These are phyloP conservation scores for Thyridium curvatum DNA, from an alignment of 2,329 filamentous ascomycete species.

Conservation along the genomic window DNA sequence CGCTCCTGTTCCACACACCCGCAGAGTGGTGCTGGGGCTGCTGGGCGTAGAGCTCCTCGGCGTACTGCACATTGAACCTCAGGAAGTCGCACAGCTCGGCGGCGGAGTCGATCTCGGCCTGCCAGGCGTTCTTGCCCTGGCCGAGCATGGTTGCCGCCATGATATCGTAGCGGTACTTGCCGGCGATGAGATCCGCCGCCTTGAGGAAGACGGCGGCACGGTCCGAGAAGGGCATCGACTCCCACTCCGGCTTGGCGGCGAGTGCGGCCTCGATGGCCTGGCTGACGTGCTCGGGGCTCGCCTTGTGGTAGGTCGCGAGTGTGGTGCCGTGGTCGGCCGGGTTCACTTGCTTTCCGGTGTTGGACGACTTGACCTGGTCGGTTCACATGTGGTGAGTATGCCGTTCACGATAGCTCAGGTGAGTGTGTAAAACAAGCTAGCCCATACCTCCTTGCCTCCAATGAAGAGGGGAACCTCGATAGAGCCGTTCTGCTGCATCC, in stretches of 20 bases:
- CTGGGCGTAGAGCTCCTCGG: constrained; percentile 81
- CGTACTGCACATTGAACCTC: constrained; percentile 90
- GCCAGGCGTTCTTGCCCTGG: constrained; percentile 97
- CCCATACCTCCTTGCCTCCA: constrained; percentile 68
- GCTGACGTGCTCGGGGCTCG: constrained; percentile 68
- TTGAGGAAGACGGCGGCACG: constrained; percentile 92
- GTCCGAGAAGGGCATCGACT: constrained; percentile 79
- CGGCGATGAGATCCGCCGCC: constrained; percentile 83
- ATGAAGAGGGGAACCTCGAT: constrained; percentile 78
- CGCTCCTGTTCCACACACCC: constrained; percentile 86
- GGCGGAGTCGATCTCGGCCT: constrained; percentile 96
- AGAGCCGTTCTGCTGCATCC: constrained; percentile 61
- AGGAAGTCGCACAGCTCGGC: constrained; percentile 91
- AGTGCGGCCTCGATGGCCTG: constrained; percentile 79
- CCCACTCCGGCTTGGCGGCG: constrained; percentile 81
- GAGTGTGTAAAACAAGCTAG: not conserved
- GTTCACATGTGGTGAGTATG: constrained; percentile 6
- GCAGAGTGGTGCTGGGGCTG: constrained; percentile 80
- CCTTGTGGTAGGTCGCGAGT: constrained; percentile 81
- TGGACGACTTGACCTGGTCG: constrained; percentile 58
- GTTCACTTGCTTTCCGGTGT: constrained; percentile 67
- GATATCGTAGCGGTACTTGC: constrained; percentile 93
- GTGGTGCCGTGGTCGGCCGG: constrained; percentile 72
- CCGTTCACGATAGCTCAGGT: constrained; percentile 3
- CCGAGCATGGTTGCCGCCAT: constrained; percentile 96